Evolutionary conservation across 352 stramenopile genomes (phyloP).

Genomic region (Globisporangium orthogonon): DNA sequence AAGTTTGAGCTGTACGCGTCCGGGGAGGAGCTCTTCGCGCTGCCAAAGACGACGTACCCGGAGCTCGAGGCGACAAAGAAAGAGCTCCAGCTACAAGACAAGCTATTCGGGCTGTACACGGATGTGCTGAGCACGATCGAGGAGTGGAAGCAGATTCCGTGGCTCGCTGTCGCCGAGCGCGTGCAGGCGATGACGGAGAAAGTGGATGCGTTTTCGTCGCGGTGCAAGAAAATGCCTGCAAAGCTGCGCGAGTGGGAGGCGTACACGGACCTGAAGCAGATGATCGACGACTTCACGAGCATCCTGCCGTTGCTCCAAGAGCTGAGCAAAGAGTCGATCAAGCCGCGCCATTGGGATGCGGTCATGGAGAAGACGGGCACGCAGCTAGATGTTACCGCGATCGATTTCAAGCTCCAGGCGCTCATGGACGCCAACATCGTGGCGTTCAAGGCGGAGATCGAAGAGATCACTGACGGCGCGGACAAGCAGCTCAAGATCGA

Average conservation of each 20-base stretch:
- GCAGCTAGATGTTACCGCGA: slow-evolving; percentile 90
- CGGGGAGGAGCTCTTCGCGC: slow-evolving; percentile 96
- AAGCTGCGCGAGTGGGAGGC: slow-evolving; percentile 96
- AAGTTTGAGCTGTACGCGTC: slow-evolving; percentile 97
- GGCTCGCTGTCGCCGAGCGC: slow-evolving; percentile 90
- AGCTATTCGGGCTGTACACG: slow-evolving; percentile 95
- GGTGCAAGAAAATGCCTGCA: slow-evolving; percentile 97
- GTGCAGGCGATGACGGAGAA: slow-evolving; percentile 96
- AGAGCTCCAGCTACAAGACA: slow-evolving; percentile 92
- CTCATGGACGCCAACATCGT: slow-evolving; percentile 94
- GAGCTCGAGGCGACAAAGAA: slow-evolving; percentile 97
- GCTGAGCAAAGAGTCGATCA: slow-evolving; percentile 96
- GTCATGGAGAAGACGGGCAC: slow-evolving; percentile 93
- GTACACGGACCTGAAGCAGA: slow-evolving; percentile 94
- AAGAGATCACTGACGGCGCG: slow-evolving; percentile 96
- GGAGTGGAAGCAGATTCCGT: slow-evolving; percentile 96
- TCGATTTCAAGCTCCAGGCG: slow-evolving; percentile 95
- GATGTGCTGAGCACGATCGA: slow-evolving; percentile 96
- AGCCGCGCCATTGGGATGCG: slow-evolving; percentile 95
- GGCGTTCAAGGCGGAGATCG: slow-evolving; percentile 90
- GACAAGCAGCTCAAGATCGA: slow-evolving; percentile 99
- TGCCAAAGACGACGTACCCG: slow-evolving; percentile 94
- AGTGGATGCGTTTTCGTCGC: slow-evolving; percentile 93
- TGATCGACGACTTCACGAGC: slow-evolving; percentile 98
- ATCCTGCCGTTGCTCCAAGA: slow-evolving; percentile 95